Base-by-base conservation (phyloP, 306 rosid genomes). In the Malus sylvestris region DNA sequence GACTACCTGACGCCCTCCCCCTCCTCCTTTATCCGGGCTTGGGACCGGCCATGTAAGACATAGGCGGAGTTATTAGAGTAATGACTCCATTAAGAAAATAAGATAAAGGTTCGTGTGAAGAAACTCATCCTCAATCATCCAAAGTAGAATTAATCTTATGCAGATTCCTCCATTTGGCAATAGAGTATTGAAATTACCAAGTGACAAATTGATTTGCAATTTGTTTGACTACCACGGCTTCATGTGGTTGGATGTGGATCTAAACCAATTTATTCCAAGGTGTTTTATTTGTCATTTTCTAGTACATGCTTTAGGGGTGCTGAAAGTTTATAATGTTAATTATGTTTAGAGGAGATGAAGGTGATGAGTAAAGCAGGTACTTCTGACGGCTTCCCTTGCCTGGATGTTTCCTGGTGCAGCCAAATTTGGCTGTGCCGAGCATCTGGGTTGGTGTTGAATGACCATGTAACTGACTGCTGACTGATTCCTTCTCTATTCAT, bases 351-450 rank as follows among this genome's bases (percentile, higher is more conserved):
- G 88, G 81, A 68, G 78, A 68, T 32, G 86, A 79, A 83, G 69
- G 72, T 87, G 89, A 87, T 81, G 89, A 81, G 75, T 55, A 46
- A 76, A 77, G 87, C 88, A 87, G 84, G 86, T 81, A 81, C 89
- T 85, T 85, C 79, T 84, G 90, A 85, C 80, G 65, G 67, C 83
- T 82, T 77, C 29, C 76, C 74, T 80, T 69, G 73, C 83, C 80
- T 70, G 64, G 76, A 59, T 73, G 85, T 76, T 86, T 87, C 85
- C 83, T 85, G 84, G 91, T 60, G 87, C 81, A 46, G 81, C 85
- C 66, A 75, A 55, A 71, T 63, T 51, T 57, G 33, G 85, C 83
- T 82, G 85, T 76, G 84, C 82, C 71, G 88, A 78, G 83, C 79
- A 74, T 85, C 82, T 40, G 58, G 81, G 57, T 76, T 67, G 66